These are phyloP conservation scores for Coemansia sp. DNA, from an alignment of 192 early-diverging fungal genomes.

Conservation along the genomic window DNA sequence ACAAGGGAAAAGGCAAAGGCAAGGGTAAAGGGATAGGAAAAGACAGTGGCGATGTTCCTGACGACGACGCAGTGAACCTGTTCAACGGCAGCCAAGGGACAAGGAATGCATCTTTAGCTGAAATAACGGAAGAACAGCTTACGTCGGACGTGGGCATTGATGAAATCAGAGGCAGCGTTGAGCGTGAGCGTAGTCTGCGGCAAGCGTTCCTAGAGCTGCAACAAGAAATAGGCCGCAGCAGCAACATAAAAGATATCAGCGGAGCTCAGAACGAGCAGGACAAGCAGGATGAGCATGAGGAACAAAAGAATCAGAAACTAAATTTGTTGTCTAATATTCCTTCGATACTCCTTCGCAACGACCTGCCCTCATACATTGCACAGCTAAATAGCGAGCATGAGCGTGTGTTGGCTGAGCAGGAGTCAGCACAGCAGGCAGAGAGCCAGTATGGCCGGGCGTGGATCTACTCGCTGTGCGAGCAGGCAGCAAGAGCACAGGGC, in stretches of 20 bases:
- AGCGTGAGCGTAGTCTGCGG: constrained; percentile 21
- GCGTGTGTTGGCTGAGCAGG: neutral
- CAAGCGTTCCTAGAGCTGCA: constrained; percentile 14
- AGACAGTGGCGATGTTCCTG: neutral
- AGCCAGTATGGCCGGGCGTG: constrained; percentile 16
- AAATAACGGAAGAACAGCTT: too few relatives aligned
- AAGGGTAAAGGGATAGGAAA: constrained; percentile 27
- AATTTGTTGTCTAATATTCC: constrained; percentile 24
- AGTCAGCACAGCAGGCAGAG: neutral
- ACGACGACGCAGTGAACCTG: neutral
- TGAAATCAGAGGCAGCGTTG: constrained; percentile 16
- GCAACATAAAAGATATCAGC: too few relatives aligned
- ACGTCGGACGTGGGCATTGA: neutral
- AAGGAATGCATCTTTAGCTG: neutral
- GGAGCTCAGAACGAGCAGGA: too few relatives aligned
- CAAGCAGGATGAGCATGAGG: too few relatives aligned
- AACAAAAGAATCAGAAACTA: neutral
- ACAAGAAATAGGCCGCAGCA: too few relatives aligned
- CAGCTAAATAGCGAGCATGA: constrained; percentile 13
- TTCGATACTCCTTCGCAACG: constrained; percentile 26
- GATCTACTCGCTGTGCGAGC: constrained; percentile 28
- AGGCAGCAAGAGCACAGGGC: constrained; percentile 12
- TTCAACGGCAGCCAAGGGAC: neutral
- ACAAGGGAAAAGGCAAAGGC: constrained; percentile 17
- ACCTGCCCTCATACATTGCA: constrained; percentile 24